Evolutionary conservation across 257 asterid genomes (phyloP).

Genomic region (Paraleonurus japonicus): DNA sequence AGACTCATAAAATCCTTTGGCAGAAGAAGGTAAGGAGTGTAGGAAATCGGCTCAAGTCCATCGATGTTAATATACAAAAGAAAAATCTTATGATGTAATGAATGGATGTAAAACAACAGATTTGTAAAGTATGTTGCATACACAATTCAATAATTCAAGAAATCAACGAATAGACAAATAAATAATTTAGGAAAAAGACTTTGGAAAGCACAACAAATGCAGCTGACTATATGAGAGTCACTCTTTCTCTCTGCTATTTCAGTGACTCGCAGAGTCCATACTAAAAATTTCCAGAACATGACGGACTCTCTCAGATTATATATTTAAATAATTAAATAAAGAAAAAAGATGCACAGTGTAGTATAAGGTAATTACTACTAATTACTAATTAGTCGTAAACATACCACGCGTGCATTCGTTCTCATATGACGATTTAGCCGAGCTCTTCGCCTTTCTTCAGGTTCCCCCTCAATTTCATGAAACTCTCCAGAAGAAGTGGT

Average conservation of each 20-base stretch:
- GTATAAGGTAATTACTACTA: neutral
- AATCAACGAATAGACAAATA: neutral
- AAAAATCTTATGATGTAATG: neutral
- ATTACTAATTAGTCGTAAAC: constrained; percentile 17
- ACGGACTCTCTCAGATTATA: neutral
- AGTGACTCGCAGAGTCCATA: neutral
- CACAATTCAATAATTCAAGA: neutral
- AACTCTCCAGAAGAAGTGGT: constrained; percentile 65
- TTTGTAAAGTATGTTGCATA: neutral
- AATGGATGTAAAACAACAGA: constrained; percentile 8
- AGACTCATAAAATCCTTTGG: neutral
- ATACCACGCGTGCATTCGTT: constrained; percentile 79
- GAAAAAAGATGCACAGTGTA: neutral
- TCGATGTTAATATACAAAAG: neutral
- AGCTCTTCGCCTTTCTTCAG: constrained; percentile 75
- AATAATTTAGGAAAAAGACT: neutral
- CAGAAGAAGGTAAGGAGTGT: constrained; percentile 7
- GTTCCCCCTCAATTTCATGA: constrained; percentile 73
- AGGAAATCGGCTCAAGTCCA: constrained; percentile 15
- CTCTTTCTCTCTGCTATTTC: neutral
- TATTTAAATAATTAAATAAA: neutral
- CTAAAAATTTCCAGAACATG: neutral
- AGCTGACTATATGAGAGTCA: neutral
- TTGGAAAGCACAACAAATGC: constrained; percentile 11
- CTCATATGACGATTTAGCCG: constrained; percentile 62